phyloP scores from a whole-genome alignment of 169 alveolate species.

The Eimeria sp. region DNA sequence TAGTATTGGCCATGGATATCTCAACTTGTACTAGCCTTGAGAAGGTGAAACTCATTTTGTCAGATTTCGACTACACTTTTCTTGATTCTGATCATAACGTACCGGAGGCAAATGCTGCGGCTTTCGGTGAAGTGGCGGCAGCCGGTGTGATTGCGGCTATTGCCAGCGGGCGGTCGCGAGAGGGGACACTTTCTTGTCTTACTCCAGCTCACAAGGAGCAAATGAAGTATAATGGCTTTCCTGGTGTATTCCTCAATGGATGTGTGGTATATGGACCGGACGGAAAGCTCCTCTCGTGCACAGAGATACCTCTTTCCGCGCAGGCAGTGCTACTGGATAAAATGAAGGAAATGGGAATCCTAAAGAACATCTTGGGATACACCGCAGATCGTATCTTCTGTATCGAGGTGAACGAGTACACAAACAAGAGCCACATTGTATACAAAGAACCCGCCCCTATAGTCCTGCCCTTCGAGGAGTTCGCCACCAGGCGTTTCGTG shows the following conservation, averaged over 20 bases:
- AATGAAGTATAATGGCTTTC: slow-evolving; percentile 76
- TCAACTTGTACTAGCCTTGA: slow-evolving; percentile 23
- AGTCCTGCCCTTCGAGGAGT: slow-evolving; percentile 24
- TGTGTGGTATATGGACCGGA: slow-evolving; percentile 82
- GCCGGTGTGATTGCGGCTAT: slow-evolving; percentile 62
- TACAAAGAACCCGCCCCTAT: slow-evolving; percentile 73
- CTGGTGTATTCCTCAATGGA: slow-evolving; percentile 87
- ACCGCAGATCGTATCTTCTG: slow-evolving; percentile 75
- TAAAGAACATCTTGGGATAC: slow-evolving; percentile 79
- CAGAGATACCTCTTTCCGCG: slow-evolving; percentile 63
- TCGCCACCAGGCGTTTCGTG: slow-evolving; percentile 45
- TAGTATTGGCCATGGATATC: slow-evolving; percentile 45
- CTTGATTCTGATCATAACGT: slow-evolving; percentile 66
- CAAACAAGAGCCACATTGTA: slow-evolving; percentile 56
- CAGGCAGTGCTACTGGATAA: slow-evolving; percentile 76
- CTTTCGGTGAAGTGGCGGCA: slow-evolving; percentile 37
- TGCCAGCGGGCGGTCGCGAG: slow-evolving; percentile 77
- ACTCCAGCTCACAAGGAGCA: background rate
- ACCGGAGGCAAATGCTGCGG: slow-evolving; percentile 43
- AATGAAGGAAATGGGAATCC: slow-evolving; percentile 76
- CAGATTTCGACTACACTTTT: slow-evolving; percentile 80
- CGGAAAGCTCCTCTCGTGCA: slow-evolving; percentile 78
- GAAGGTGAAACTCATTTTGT: slow-evolving; percentile 56
- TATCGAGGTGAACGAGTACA: slow-evolving; percentile 74
- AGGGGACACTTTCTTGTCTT: slow-evolving; percentile 52